These are phyloP conservation scores for Flueggea neowawraea DNA, from an alignment of 441 rosid genomes.

Conservation along the genomic window DNA sequence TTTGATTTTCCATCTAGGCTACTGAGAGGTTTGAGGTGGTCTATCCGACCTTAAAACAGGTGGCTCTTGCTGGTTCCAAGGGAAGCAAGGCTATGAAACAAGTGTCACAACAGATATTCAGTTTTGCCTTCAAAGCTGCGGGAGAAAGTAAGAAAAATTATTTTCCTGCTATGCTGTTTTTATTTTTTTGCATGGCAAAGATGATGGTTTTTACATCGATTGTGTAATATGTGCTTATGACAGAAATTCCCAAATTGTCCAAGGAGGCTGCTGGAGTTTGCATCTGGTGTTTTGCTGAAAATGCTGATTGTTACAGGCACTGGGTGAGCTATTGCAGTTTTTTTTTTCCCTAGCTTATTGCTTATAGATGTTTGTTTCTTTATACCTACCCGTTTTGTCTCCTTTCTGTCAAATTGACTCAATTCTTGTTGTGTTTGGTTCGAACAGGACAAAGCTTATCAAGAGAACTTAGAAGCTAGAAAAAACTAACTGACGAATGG, in stretches of 20 bases:
- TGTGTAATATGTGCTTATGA: conserved; percentile 1
- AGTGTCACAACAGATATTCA: conserved; percentile 60
- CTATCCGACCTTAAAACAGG: conserved; percentile 71
- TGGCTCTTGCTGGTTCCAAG: conserved; percentile 73
- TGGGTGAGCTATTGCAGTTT: conserved; percentile 57
- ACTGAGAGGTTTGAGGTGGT: conserved; percentile 86
- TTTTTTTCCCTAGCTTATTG: background rate
- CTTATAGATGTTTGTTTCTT: background rate
- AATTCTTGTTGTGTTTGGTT: conserved; percentile 33
- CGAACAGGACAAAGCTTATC: conserved; percentile 72
- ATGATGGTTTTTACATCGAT: background rate
- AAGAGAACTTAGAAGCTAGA: conserved; percentile 68
- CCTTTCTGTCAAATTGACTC: background rate
- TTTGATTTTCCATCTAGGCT: conserved; percentile 43
- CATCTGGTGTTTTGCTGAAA: conserved; percentile 74
- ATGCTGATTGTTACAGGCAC: conserved; percentile 73
- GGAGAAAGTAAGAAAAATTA: conserved; percentile 60
- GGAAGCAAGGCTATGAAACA: conserved; percentile 95
- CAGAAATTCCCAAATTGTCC: conserved; percentile 61
- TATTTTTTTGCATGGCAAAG: background rate
- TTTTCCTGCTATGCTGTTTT: background rate
- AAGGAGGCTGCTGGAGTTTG: conserved; percentile 69
- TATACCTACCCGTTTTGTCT: background rate
- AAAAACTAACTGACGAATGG: conserved; percentile 65
- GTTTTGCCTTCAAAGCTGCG: conserved; percentile 51